Conservation (phyloP, 2,329 filamentous ascomycete genomes). For the Botryotinia narcissicola region DNA sequence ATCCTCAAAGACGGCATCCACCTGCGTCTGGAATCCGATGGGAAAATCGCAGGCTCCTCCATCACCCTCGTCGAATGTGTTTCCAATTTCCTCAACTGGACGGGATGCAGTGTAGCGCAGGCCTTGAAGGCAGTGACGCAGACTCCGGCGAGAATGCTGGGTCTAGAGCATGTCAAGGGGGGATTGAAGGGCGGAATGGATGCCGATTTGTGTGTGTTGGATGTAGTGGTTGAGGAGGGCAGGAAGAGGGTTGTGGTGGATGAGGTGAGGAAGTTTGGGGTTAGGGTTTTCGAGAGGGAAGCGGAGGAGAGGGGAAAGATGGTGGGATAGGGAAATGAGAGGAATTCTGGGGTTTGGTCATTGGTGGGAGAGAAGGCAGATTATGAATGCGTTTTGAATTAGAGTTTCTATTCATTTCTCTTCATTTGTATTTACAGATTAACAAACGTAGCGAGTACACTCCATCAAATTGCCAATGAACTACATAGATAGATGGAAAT, state of each 20-base stretch:
- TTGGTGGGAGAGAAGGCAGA: neutral
- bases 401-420: neutral
- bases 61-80: slow-evolving; percentile 78
- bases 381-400: neutral
- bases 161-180: slow-evolving; percentile 65
- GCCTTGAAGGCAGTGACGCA: slow-evolving; percentile 71
- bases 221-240: slow-evolving; percentile 48
- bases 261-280: slow-evolving; percentile 31
- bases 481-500: neutral
- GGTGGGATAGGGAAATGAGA: neutral
- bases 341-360: too few species aligned
- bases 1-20: slow-evolving; percentile 70
- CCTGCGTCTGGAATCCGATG: slow-evolving; percentile 73
- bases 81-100: slow-evolving; percentile 77
- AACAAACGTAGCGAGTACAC: too few species aligned
- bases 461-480: neutral
- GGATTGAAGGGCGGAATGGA: slow-evolving; percentile 60
- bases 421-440: neutral
- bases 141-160: slow-evolving; percentile 76
- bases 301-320: neutral
- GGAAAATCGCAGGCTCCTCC: slow-evolving; percentile 73
- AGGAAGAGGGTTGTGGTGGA: slow-evolving; percentile 46
- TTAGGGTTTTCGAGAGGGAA: slow-evolving; percentile 24
- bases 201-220: slow-evolving; percentile 68
- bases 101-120: slow-evolving; percentile 63